phyloP scores from a whole-genome alignment of 2,329 filamentous ascomycete species.

The Hymenoscyphus albidus region DNA sequence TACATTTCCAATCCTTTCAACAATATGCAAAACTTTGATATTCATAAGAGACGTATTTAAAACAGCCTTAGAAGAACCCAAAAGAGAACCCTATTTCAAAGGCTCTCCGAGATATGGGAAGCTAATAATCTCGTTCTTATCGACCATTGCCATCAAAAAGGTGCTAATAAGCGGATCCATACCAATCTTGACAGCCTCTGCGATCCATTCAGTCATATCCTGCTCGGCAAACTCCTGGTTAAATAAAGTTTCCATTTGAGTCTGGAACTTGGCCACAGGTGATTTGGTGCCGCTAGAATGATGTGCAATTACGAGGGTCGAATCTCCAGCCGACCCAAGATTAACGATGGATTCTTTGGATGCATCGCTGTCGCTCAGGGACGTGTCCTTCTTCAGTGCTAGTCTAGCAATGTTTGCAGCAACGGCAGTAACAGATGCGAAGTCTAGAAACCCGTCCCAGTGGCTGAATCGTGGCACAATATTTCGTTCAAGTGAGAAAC shows the following conservation, averaged over 20 bases:
- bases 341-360: background rate
- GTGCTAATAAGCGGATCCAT: background rate
- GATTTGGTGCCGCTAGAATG: background rate
- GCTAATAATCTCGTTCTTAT: background rate
- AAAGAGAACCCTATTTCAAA: background rate
- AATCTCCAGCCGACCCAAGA: background rate
- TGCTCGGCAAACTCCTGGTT: background rate
- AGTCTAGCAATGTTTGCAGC: constrained; percentile 19
- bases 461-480: background rate
- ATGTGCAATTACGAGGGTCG: background rate
- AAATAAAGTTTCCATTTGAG: background rate
- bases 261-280: background rate
- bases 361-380: no score
- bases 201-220: background rate
- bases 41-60: no score
- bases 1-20: background rate
- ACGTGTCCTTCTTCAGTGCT: background rate
- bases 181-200: background rate
- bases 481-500: background rate
- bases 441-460: background rate
- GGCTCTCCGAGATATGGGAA: background rate
- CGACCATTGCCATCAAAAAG: background rate
- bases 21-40: background rate
- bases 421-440: constrained; percentile 27
- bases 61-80: background rate